Evolutionary conservation across 2,329 filamentous ascomycete genomes (phyloP).

Genomic region (Pyrenophora teres): DNA sequence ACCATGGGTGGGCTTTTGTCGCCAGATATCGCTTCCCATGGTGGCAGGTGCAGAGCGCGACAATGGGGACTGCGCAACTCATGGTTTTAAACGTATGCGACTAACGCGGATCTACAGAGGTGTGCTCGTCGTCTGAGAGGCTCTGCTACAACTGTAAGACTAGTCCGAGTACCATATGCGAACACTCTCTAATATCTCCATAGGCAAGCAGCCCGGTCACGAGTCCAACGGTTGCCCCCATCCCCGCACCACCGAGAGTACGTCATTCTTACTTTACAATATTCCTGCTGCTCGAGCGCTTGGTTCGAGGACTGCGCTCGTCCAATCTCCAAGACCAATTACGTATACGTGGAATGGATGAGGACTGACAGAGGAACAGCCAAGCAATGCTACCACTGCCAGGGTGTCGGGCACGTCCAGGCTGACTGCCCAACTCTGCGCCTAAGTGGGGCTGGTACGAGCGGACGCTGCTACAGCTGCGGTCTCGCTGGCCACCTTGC

Average conservation of each 20-base stretch:
- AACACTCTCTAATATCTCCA: constrained; percentile 13
- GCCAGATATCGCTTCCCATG: constrained; percentile 15
- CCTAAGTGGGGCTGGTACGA: constrained; percentile 77
- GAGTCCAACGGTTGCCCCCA: constrained; percentile 98
- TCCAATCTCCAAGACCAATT: neutral
- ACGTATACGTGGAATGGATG: neutral
- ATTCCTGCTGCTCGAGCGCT: neutral
- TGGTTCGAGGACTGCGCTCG: constrained; percentile 1
- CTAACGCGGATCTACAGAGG: constrained; percentile 62
- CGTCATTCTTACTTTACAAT: constrained; percentile 37
- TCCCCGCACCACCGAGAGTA: constrained; percentile 91
- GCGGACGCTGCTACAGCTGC: constrained; percentile 95
- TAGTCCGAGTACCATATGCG: constrained; percentile 4
- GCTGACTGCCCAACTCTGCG: constrained; percentile 97
- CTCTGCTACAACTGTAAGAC: constrained; percentile 98
- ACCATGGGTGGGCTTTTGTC: constrained; percentile 16
- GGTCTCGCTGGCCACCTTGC: constrained; percentile 91
- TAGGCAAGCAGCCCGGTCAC: constrained; percentile 87
- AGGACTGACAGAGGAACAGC: constrained; percentile 56
- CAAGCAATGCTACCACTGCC: constrained; percentile 99
- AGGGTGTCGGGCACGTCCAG: constrained; percentile 96
- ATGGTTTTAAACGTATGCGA: constrained; percentile 11
- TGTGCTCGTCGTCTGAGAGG: constrained; percentile 96
- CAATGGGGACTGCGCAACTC: constrained; percentile 14
- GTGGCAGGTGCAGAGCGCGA: constrained; percentile 26